A percentile compares a stretch with the other conserved stretches of the same genome.
Evolutionary conservation across 306 rosid species (phyloP).

Genomic region (Clitoria ternatea): DNA sequence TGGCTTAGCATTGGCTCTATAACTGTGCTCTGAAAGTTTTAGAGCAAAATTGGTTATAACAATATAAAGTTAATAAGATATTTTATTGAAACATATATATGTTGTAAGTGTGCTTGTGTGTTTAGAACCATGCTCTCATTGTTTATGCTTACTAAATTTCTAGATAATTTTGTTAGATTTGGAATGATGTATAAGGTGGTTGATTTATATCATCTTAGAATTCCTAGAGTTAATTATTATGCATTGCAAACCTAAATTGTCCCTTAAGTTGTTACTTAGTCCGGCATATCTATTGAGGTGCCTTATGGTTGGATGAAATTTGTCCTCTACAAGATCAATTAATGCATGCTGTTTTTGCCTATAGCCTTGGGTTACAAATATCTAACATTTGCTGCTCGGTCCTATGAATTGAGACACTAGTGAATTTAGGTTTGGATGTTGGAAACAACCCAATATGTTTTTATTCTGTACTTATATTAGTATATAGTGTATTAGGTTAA

Average conservation of each 20-base stretch:
- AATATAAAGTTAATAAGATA: neutral
- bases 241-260: neutral
- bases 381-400: neutral
- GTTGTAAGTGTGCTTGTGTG: neutral
- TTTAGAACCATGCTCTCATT: neutral
- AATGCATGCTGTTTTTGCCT: neutral
- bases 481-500: neutral
- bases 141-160: neutral
- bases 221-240: neutral
- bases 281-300: neutral
- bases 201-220: neutral
- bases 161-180: neutral
- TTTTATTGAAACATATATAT: neutral
- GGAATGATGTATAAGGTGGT: neutral
- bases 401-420: neutral
- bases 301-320: neutral
- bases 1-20: neutral
- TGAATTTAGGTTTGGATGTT: neutral
- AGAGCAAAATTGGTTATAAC: neutral
- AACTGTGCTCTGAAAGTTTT: neutral
- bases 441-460: neutral
- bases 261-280: neutral
- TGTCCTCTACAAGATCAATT: neutral
- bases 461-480: too few species aligned
- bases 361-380: neutral